A percentile compares a stretch with the other conserved stretches of the same genome.
Evolutionary conservation across 1,284 basidiomycete species (phyloP).

Genomic region (Sphagnurus paluster): DNA sequence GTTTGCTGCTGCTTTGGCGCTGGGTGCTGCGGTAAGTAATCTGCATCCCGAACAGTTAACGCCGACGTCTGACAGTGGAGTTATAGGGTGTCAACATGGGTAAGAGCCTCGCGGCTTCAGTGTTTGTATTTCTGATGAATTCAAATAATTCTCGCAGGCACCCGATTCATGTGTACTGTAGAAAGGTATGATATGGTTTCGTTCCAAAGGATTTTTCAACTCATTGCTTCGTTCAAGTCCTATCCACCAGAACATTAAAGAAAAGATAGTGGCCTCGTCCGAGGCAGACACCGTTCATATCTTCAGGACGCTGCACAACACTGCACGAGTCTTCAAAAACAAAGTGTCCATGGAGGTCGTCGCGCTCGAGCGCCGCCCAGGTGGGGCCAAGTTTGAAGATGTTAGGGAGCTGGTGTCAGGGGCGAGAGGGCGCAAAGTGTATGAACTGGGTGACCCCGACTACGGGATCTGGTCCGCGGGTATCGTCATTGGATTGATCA

Average conservation of each 20-base stretch:
- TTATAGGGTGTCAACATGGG: constrained; percentile 84
- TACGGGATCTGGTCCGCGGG: constrained; percentile 88
- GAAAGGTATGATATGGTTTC: constrained; percentile 50
- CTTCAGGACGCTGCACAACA: constrained; percentile 86
- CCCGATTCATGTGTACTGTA: constrained; percentile 85
- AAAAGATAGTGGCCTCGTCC: constrained; percentile 80
- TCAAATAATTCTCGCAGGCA: constrained; percentile 44
- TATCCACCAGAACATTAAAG: constrained; percentile 90
- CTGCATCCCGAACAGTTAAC: constrained; percentile 1
- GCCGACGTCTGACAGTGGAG: background rate
- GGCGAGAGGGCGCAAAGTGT: constrained; percentile 74
- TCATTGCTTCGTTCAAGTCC: constrained; percentile 43
- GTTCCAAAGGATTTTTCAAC: background rate
- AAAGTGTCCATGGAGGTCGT: constrained; percentile 82
- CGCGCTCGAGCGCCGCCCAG: constrained; percentile 74
- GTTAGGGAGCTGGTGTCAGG: constrained; percentile 83
- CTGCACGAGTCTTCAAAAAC: constrained; percentile 90
- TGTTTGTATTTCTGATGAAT: background rate
- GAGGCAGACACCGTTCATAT: constrained; percentile 89
- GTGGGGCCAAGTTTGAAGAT: constrained; percentile 89
- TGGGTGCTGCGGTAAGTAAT: constrained; percentile 75
- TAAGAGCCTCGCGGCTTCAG: constrained; percentile 28
- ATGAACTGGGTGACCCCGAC: constrained; percentile 84
- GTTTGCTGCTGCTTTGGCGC: constrained; percentile 76
- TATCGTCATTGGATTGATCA: constrained; percentile 80